phyloP scores from a whole-genome alignment of 2,329 filamentous ascomycete species.

The Aspergillus sclerotialis region DNA sequence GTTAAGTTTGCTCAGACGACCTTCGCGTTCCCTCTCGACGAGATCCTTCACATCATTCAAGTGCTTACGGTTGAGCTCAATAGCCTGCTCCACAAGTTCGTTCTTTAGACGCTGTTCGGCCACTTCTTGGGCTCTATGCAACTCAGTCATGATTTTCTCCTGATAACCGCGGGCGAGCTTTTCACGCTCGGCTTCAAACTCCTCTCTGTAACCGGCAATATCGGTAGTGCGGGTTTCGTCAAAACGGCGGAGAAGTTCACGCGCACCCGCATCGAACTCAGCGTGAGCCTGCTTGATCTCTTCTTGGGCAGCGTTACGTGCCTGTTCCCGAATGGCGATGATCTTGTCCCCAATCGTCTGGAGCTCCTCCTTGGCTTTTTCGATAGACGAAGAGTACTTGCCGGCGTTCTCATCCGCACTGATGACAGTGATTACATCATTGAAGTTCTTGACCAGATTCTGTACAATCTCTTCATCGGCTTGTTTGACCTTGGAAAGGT shows the following conservation, averaged over 20 bases:
- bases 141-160: slow-evolving; percentile 68
- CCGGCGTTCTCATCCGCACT: slow-evolving; percentile 75
- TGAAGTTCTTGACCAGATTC: slow-evolving; percentile 89
- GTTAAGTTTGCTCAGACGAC: slow-evolving; percentile 76
- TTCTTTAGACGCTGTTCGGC: slow-evolving; percentile 79
- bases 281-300: slow-evolving; percentile 64
- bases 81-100: slow-evolving; percentile 80
- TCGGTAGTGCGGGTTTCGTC: slow-evolving; percentile 76
- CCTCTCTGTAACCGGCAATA: slow-evolving; percentile 73
- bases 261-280: slow-evolving; percentile 81
- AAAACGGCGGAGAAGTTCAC: slow-evolving; percentile 79
- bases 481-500: slow-evolving; percentile 67
- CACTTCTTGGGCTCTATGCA: slow-evolving; percentile 71
- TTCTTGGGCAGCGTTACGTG: slow-evolving; percentile 64
- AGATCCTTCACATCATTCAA: slow-evolving; percentile 67
- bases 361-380: slow-evolving; percentile 79
- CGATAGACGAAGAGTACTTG: slow-evolving; percentile 71
- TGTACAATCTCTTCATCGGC: slow-evolving; percentile 83
- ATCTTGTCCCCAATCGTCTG: slow-evolving; percentile 73
- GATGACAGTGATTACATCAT: slow-evolving; percentile 89
- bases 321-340: slow-evolving; percentile 60
- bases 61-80: slow-evolving; percentile 81
- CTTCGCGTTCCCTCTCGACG: slow-evolving; percentile 82
- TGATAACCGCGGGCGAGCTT: slow-evolving; percentile 72
- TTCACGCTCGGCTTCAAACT: slow-evolving; percentile 83